These are phyloP conservation scores for Dryas integrifolia DNA, from an alignment of 331 rosid genomes.

Conservation along the genomic window DNA sequence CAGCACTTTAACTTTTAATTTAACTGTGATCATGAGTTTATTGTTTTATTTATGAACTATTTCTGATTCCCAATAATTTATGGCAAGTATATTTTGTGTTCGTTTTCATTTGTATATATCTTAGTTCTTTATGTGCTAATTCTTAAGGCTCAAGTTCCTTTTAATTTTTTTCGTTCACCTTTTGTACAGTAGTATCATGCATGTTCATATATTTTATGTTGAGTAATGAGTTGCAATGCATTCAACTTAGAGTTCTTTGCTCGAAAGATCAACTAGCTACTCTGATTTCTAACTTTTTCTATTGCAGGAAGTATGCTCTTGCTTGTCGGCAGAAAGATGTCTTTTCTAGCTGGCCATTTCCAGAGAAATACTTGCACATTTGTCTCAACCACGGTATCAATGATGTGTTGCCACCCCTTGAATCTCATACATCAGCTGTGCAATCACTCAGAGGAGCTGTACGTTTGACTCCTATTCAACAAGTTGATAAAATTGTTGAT, in stretches of 20 bases:
- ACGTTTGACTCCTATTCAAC: conserved; percentile 18
- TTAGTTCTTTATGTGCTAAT: not conserved
- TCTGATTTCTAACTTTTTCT: not conserved
- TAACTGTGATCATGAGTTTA: too few species aligned
- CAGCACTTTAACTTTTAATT: too few species aligned
- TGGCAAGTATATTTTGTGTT: too few species aligned
- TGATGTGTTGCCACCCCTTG: conserved; percentile 55
- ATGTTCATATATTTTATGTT: not conserved
- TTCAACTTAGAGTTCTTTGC: not conserved
- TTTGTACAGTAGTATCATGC: not conserved
- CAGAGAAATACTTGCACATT: conserved; percentile 45
- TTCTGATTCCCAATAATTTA: too few species aligned
- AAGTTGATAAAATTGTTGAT: conserved; percentile 22
- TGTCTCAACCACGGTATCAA: conserved; percentile 42
- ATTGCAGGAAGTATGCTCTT: conserved; percentile 48
- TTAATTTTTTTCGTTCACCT: not conserved
- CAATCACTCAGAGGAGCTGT: conserved; percentile 29
- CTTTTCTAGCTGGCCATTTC: conserved; percentile 56
- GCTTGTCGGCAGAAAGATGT: conserved; percentile 44
- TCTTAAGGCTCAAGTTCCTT: conserved; percentile 1
- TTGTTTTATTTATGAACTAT: too few species aligned
- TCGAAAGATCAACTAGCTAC: too few species aligned
- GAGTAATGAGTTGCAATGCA: not conserved
- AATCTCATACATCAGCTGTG: conserved; percentile 17
- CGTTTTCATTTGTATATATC: not conserved